Evolutionary conservation across 805 yeast species (phyloP).

Genomic region (Maudiozyma serrabonitensis): DNA sequence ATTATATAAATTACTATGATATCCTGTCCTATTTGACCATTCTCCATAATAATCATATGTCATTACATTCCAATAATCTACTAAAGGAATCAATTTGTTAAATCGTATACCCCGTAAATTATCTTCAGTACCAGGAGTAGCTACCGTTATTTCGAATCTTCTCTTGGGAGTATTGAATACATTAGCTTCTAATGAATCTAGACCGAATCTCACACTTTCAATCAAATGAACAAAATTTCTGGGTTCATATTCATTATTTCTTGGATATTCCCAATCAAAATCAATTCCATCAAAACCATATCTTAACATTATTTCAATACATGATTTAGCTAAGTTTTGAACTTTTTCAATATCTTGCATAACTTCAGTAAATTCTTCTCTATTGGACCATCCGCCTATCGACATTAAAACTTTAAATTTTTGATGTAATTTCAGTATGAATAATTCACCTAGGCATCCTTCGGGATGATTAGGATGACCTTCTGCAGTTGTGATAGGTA

Average conservation of each 20-base stretch:
- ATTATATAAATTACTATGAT: slow-evolving; percentile 57
- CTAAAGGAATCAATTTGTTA: slow-evolving; percentile 42
- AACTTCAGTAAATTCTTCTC: slow-evolving; percentile 40
- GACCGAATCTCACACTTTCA: slow-evolving; percentile 29
- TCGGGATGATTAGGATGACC: slow-evolving; percentile 8
- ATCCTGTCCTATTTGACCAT: slow-evolving; percentile 55
- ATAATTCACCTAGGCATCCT: slow-evolving; percentile 46
- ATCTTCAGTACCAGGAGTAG: slow-evolving; percentile 60
- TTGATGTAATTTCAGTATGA: slow-evolving; percentile 27
- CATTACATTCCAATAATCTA: slow-evolving; percentile 81
- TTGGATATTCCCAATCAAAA: slow-evolving; percentile 91
- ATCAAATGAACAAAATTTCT: slow-evolving; percentile 36
- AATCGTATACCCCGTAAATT: slow-evolving; percentile 38
- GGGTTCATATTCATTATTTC: slow-evolving; percentile 35
- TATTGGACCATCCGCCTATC: slow-evolving; percentile 72
- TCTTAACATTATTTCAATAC: slow-evolving; percentile 37
- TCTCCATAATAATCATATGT: slow-evolving; percentile 80
- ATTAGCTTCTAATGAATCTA: slow-evolving; percentile 33
- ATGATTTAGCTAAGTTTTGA: slow-evolving; percentile 39
- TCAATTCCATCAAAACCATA: slow-evolving; percentile 85
- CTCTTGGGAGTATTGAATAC: slow-evolving; percentile 10
- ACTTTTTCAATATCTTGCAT: slow-evolving; percentile 32
- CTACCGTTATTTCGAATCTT: slow-evolving; percentile 50
- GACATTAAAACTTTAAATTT: slow-evolving; percentile 53
- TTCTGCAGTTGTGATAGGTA: slow-evolving; percentile 19